Percentiles rank a stretch among this genome's conserved stretches.
These are phyloP conservation scores for Exsudoporus frostii DNA, from an alignment of 768 basidiomycete genomes.

Conservation along the genomic window DNA sequence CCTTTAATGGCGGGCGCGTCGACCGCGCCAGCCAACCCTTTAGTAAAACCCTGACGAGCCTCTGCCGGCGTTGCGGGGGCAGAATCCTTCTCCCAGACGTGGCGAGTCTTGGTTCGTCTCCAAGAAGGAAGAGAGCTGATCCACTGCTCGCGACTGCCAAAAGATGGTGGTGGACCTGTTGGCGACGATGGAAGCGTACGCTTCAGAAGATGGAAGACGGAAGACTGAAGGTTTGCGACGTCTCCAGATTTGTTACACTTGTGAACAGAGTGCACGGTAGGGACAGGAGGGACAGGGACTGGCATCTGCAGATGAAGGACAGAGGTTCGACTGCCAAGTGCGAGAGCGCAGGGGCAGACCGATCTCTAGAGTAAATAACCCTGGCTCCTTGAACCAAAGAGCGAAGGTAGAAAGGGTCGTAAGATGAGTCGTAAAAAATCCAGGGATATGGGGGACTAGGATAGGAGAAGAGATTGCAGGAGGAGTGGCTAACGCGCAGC, in stretches of 20 bases:
- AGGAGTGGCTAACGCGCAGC: slow-evolving; percentile 79
- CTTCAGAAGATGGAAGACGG: slow-evolving; percentile 52
- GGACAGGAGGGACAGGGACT: slow-evolving; percentile 72
- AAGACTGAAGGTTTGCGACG: slow-evolving; percentile 34
- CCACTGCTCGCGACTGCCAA: slow-evolving; percentile 71
- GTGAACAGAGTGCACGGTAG: slow-evolving; percentile 60
- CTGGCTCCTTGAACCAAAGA: slow-evolving; percentile 39
- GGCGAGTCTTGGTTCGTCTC: slow-evolving; percentile 65
- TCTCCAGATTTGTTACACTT: slow-evolving; percentile 52
- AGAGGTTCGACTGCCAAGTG: slow-evolving; percentile 41
- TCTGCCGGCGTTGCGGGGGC: slow-evolving; percentile 3
- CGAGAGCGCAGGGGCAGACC: slow-evolving; percentile 43
- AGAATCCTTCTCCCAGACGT: slow-evolving; percentile 59
- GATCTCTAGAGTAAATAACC: slow-evolving; percentile 39
- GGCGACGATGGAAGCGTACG: slow-evolving; percentile 59
- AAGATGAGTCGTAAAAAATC: slow-evolving; percentile 62
- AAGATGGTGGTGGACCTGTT: slow-evolving; percentile 58
- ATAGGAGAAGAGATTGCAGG: slow-evolving; percentile 32
- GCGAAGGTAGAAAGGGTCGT: slow-evolving; percentile 52
- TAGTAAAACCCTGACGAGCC: slow-evolving; percentile 57
- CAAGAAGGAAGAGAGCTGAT: slow-evolving; percentile 67
- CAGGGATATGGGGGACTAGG: slow-evolving; percentile 23
- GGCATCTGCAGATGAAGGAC: slow-evolving; percentile 68
- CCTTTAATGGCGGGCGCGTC: slow-evolving; percentile 85
- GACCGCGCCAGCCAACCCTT: slow-evolving; percentile 73